phyloP scores from a whole-genome alignment of 495 filamentous ascomycete genomes.

The Tetracladium setigerum region DNA sequence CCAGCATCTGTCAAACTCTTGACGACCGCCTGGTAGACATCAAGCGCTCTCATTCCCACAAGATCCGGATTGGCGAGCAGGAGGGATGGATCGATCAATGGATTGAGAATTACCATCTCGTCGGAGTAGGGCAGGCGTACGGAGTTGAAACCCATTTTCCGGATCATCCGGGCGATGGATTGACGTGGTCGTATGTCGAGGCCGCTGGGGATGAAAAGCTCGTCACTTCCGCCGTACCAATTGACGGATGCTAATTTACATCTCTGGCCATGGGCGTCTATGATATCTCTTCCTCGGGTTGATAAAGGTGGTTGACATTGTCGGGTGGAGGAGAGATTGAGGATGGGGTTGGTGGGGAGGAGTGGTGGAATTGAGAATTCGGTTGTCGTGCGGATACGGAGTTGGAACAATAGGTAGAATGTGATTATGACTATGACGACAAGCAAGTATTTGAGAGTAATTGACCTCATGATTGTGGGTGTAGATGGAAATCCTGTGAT shows the following conservation, averaged over 20 bases:
- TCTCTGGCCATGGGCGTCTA: constrained; percentile 40
- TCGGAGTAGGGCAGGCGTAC: constrained; percentile 55
- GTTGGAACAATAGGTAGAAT: too few relatives aligned
- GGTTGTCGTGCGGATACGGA: too few relatives aligned
- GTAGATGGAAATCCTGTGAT: too few relatives aligned
- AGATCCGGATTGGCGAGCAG: constrained; percentile 48
- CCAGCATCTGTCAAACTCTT: constrained; percentile 47
- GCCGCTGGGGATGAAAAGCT: constrained; percentile 50
- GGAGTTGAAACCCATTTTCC: constrained; percentile 52
- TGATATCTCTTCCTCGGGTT: constrained; percentile 49
- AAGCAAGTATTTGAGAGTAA: too few relatives aligned
- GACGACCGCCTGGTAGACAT: constrained; percentile 45
- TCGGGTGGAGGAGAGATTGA: too few relatives aligned
- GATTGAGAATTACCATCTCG: constrained; percentile 50
- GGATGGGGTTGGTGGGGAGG: too few relatives aligned
- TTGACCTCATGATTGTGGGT: too few relatives aligned
- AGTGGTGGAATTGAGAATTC: too few relatives aligned
- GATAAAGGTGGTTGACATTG: too few relatives aligned
- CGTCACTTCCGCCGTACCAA: constrained; percentile 57
- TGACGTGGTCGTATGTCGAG: constrained; percentile 49
- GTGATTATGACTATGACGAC: too few relatives aligned
- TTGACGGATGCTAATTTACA: constrained; percentile 53
- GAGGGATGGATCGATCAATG: constrained; percentile 35
- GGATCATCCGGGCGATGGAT: constrained; percentile 44
- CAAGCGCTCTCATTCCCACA: constrained; percentile 39